These are phyloP conservation scores for Dianthus caryophyllus DNA, from an alignment of 148 eudicot genomes.

Conservation along the genomic window DNA sequence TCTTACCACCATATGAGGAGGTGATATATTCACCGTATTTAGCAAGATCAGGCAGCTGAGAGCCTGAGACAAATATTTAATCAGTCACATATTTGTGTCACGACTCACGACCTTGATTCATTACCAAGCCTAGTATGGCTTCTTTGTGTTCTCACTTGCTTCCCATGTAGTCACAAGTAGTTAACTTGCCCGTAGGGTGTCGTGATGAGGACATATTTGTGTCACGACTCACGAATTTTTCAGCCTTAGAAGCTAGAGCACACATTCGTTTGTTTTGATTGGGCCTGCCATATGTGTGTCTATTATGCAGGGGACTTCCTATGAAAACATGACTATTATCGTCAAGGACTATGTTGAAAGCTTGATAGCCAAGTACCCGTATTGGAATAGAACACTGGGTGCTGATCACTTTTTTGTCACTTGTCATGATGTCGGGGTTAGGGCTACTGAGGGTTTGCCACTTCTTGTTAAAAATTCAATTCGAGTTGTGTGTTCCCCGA, in stretches of 20 bases:
- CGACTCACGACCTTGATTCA: too few relatives aligned
- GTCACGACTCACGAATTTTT: too few relatives aligned
- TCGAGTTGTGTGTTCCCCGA: conserved; percentile 88
- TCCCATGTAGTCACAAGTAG: too few relatives aligned
- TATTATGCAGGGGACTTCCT: conserved; percentile 77
- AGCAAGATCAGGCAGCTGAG: too few relatives aligned
- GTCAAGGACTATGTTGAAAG: conserved; percentile 80
- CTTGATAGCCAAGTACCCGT: conserved; percentile 74
- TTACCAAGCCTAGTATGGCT: too few relatives aligned
- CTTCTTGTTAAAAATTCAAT: conserved; percentile 84
- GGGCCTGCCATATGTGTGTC: not conserved
- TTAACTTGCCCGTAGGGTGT: too few relatives aligned
- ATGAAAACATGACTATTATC: conserved; percentile 85
- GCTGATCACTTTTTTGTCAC: conserved; percentile 97
- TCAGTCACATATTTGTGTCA: too few relatives aligned
- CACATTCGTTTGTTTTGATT: not conserved
- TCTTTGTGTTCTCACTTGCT: too few relatives aligned
- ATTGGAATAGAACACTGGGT: conserved; percentile 94
- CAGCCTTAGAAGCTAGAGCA: not conserved
- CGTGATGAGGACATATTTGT: too few relatives aligned
- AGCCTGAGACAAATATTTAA: too few relatives aligned
- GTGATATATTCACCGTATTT: too few relatives aligned
- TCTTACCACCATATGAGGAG: too few relatives aligned
- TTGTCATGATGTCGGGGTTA: conserved; percentile 94
- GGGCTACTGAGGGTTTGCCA: conserved; percentile 85